Conservation (phyloP, 1,139 yeast species). For the Scheffersomyces quercinus region DNA sequence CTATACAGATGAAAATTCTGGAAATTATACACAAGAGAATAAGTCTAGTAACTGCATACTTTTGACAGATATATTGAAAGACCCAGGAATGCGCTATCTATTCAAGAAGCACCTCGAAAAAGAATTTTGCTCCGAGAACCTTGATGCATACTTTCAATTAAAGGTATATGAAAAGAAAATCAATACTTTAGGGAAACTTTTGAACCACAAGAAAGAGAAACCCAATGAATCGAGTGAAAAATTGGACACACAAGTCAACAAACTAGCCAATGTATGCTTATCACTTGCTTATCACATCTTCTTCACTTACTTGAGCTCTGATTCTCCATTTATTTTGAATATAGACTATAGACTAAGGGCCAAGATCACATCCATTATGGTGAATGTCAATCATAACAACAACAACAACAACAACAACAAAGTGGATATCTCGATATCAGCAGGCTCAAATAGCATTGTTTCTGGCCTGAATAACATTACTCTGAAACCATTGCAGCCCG, state of each 20-base stretch:
- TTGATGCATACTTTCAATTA: constrained; percentile 67
- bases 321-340: constrained; percentile 72
- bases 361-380: constrained; percentile 26
- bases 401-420: constrained; percentile 2
- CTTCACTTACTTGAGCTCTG: constrained; percentile 65
- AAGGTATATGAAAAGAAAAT: constrained; percentile 35
- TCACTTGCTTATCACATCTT: constrained; percentile 63
- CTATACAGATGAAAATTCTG: neutral
- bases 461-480: neutral
- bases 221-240: constrained; percentile 7
- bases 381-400: constrained; percentile 1
- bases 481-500: neutral
- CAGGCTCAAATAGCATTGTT: neutral
- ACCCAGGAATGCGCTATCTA: constrained; percentile 76
- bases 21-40: neutral
- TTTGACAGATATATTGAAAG: constrained; percentile 55
- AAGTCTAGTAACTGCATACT: neutral
- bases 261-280: constrained; percentile 51
- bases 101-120: constrained; percentile 64
- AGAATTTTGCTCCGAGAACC: constrained; percentile 73
- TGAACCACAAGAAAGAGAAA: constrained; percentile 17
- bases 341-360: constrained; percentile 60
- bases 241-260: constrained; percentile 34
- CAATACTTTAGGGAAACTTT: constrained; percentile 16
- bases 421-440: neutral